phyloP scores from a whole-genome alignment of 2,329 filamentous ascomycete species.

The Plectosphaerella cucumerina region DNA sequence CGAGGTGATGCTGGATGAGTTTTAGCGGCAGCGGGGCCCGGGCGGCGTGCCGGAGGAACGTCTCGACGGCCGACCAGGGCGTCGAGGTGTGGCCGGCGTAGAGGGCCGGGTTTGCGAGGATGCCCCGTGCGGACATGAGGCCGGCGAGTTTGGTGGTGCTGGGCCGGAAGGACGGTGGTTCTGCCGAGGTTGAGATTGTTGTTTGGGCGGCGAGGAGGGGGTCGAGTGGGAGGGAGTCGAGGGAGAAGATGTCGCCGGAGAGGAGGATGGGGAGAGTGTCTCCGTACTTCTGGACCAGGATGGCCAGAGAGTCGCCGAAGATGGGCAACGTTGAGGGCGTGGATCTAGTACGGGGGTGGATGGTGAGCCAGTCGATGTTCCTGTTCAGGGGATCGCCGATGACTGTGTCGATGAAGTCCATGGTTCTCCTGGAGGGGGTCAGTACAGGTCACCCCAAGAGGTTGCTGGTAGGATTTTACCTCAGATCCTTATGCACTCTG shows the following conservation, averaged over 20 bases:
- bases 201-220: slow-evolving; percentile 25
- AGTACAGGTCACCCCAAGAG: neutral
- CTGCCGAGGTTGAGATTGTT: slow-evolving; percentile 17
- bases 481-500: slow-evolving; percentile 60
- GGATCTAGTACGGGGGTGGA: slow-evolving; percentile 60
- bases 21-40: slow-evolving; percentile 58
- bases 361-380: slow-evolving; percentile 64
- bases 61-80: slow-evolving; percentile 58
- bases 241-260: slow-evolving; percentile 65
- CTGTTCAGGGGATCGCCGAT: slow-evolving; percentile 46
- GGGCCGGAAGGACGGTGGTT: slow-evolving; percentile 16
- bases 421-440: slow-evolving; percentile 36
- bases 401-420: slow-evolving; percentile 61
- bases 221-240: slow-evolving; percentile 43
- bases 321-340: slow-evolving; percentile 61
- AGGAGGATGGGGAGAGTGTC: slow-evolving; percentile 58
- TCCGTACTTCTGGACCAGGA: slow-evolving; percentile 48
- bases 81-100: slow-evolving; percentile 55
- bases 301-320: slow-evolving; percentile 54
- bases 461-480: slow-evolving; percentile 25
- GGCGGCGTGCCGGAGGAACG: slow-evolving; percentile 56
- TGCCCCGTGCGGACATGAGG: slow-evolving; percentile 66
- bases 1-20: slow-evolving; percentile 60
- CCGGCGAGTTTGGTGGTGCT: slow-evolving; percentile 50
- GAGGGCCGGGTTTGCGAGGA: slow-evolving; percentile 64